Evolutionary conservation across 805 yeast species (phyloP).

Genomic region (Barnettozyma pratensis): DNA sequence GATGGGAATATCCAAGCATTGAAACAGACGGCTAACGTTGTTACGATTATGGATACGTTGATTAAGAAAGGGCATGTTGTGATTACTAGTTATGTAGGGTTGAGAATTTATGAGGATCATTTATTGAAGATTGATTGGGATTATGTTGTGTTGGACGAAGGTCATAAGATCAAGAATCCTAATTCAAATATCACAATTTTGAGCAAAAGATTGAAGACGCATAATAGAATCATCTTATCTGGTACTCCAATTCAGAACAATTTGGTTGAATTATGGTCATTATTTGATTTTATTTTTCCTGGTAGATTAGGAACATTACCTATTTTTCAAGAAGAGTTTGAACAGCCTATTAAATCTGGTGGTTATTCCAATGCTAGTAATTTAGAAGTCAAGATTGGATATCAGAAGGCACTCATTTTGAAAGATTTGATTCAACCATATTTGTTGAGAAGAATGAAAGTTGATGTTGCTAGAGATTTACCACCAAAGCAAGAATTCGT

Average conservation of each 20-base stretch:
- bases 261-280: conserved; percentile 85
- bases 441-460: conserved; percentile 77
- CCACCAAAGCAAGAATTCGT: conserved; percentile 95
- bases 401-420: conserved; percentile 88
- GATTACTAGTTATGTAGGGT: conserved; percentile 88
- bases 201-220: conserved; percentile 79
- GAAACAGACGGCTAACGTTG: conserved; percentile 35
- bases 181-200: conserved; percentile 81
- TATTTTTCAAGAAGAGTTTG: conserved; percentile 87
- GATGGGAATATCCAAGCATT: conserved; percentile 20
- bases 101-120: conserved; percentile 59
- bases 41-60: conserved; percentile 51
- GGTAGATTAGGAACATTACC: conserved; percentile 94
- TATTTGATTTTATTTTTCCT: conserved; percentile 93
- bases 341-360: conserved; percentile 91
- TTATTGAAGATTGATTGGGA: conserved; percentile 78
- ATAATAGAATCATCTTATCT: conserved; percentile 81
- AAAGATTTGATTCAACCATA: conserved; percentile 89
- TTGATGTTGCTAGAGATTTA: conserved; percentile 91
- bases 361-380: conserved; percentile 97
- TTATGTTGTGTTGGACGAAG: conserved; percentile 89
- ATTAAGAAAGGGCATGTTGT: conserved; percentile 72
- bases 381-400: conserved; percentile 93
- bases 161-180: conserved; percentile 95
- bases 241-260: conserved; percentile 98